A percentile compares a stretch with the other conserved stretches of the same genome.
Conservation (phyloP, 2,329 filamentous ascomycete genomes). For the Calonectria leucothoes region DNA sequence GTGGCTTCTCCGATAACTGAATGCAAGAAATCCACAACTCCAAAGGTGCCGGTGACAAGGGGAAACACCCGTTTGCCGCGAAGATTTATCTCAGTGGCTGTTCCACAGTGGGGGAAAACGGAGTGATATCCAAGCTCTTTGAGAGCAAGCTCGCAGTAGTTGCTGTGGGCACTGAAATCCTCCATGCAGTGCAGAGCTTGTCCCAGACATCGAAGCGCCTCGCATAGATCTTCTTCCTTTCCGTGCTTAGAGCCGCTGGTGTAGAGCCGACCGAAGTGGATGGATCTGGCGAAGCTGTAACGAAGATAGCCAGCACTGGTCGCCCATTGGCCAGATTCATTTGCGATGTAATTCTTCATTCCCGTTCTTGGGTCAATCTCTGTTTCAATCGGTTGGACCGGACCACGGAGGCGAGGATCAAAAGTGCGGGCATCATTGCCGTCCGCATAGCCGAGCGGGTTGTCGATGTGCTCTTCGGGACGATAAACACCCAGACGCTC, state of each 20-base stretch:
- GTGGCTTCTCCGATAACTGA: conserved; percentile 82
- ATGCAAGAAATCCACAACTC: conserved; percentile 86
- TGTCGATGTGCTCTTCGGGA: conserved; percentile 80
- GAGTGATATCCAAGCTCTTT: conserved; percentile 83
- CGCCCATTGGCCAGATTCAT: conserved; percentile 87
- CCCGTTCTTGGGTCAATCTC: conserved; percentile 81
- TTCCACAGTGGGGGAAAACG: conserved; percentile 83
- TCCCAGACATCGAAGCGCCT: conserved; percentile 80
- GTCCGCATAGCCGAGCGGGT: conserved; percentile 88
- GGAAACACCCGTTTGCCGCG: conserved; percentile 77
- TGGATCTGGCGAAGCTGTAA: conserved; percentile 78
- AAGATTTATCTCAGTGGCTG: conserved; percentile 70
- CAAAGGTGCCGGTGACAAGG: conserved; percentile 79
- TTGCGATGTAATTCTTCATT: conserved; percentile 99
- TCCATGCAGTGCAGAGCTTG: conserved; percentile 83
- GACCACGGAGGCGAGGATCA: conserved; percentile 84
- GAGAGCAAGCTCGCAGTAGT: conserved; percentile 83
- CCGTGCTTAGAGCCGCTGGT: conserved; percentile 73
- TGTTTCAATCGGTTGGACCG: conserved; percentile 77
- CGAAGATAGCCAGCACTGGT: conserved; percentile 89
- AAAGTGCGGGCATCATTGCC: conserved; percentile 85
- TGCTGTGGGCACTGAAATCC: conserved; percentile 84
- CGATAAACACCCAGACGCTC: conserved; percentile 85
- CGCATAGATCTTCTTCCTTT: conserved; percentile 81
- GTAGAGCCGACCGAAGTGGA: conserved; percentile 83